A percentile compares a stretch with the other conserved stretches of the same genome.
Conservation (phyloP, 441 rosid genomes). For the Gossypium aridum region DNA sequence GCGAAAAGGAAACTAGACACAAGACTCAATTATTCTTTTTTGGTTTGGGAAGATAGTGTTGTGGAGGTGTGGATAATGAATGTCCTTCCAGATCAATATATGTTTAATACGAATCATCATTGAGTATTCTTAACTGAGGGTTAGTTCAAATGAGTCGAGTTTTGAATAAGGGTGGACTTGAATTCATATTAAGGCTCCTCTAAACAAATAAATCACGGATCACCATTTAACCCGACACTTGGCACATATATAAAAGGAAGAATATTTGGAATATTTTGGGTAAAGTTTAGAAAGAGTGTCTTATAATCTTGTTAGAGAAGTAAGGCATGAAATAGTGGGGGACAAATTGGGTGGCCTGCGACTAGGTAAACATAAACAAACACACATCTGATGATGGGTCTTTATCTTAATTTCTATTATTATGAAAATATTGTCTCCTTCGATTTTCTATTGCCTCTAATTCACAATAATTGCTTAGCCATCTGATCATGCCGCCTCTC, state of each 20-base stretch:
- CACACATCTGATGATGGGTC: slow-evolving; percentile 7
- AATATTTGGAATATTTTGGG: not conserved
- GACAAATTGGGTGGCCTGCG: slow-evolving; percentile 16
- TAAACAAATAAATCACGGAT: not conserved
- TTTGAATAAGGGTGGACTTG: no score
- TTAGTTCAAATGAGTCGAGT: no score
- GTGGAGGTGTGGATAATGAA: no score
- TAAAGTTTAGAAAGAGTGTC: not conserved
- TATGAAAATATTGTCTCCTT: not conserved
- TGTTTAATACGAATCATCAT: no score
- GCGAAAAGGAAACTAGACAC: no score
- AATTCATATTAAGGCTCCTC: no score
- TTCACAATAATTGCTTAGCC: not conserved
- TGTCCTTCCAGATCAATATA: no score
- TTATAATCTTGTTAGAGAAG: slow-evolving; percentile 13
- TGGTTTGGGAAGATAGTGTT: no score
- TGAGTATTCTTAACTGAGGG: no score
- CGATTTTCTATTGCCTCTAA: not conserved
- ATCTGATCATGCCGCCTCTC: not conserved
- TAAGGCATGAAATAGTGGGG: slow-evolving; percentile 15
- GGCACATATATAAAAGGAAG: not conserved
- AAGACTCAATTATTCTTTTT: no score
- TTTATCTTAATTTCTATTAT: slow-evolving; percentile 4
- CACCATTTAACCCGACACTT: not conserved
- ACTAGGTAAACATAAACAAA: slow-evolving; percentile 10